Base-by-base conservation (phyloP, 1,139 yeast genomes). In the Hansenula sp. region DNA sequence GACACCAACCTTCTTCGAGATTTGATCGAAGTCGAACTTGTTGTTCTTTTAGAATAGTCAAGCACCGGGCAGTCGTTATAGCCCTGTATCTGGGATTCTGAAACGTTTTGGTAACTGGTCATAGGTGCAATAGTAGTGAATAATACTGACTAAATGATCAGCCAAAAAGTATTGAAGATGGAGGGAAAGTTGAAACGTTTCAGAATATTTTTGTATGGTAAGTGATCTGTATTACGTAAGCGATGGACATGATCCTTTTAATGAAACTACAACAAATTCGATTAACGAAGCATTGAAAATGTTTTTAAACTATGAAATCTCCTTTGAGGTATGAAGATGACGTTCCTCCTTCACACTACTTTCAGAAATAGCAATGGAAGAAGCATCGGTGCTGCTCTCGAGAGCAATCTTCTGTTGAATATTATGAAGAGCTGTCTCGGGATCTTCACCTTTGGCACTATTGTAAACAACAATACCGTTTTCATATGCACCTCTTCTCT, bases 381-480 rank as follows among this genome's bases (percentile, higher is more conserved):
- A 5, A 21, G 25, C 25, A 9, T 21, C 25, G 8, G 25, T 9
- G 9, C 9, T 21, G 25, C 9, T 5, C 5, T 21, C 9, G 5
- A 6, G 25, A 6, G 25, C 19, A 16, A 31, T 31, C 13, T 16
- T 31, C 12, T 16, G 19, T 9, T 16, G 19, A 16, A 31, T 15
- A 3, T 6, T 17, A 3, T 7, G 10, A 12, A 31, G 17, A 8
- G 41, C 41, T 4, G 31, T 5, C 21, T 44, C 45, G 1, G 35
- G 53, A 17, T 47, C 44, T n/a, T 46, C 52, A 10, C 50, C 60
- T 27, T 34, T 43, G 13, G 48, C 43, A 45, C 73, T 67, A 11
- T 45, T 38, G 17, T 33, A 45, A 10, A 72, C 43, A 18, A 62
- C 57, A 41, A 74, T 72, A 8, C 77, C 80, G 48, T 76, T 74